Base-by-base conservation (phyloP, 176 grass and related monocot species). In the Dactylis glomerata region DNA sequence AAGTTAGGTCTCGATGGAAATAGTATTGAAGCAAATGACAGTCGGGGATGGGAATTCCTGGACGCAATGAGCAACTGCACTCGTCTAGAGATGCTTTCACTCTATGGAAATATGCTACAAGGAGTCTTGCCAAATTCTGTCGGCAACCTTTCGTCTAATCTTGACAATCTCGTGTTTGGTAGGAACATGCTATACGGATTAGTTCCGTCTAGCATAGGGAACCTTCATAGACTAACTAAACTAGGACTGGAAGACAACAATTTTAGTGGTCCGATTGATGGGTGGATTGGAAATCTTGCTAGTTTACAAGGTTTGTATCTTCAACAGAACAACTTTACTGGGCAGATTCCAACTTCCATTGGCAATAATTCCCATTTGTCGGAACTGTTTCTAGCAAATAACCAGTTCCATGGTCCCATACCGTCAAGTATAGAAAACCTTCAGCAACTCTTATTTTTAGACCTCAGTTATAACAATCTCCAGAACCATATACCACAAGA, bases 291-390 rank as follows among this genome's bases (percentile, higher is more conserved):
- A 17, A 80, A 67, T 20, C 24, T 92, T 16, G 19, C 11, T 24
- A 77, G 81, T 13, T 65, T 89, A 33, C 2, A 81, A 73, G 58
- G 15, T 51, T 69, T 92, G 6, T 10, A 31, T 59, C 27, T 92
- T 46, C 16, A 45, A 0, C 2, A 0, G 0, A 90, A 87, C 30
- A 79, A 14, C 16, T 81, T 90, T 23, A 73, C 6, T 1, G 84
- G 84, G 14, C 16, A 63, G 31, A 87, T 92, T 59, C 87, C 91
- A n/a, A 13, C 12, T 64, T 77, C 81, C 16, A 57, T 92, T 7
- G 68, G 87, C 17, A 92, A 92, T 58, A 13, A 82, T 26, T 72
- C 87, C n/a, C 27, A 82, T 42, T n/a, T 92, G 42, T 63, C 10
- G 10, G 15, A 67, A 46, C 51, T 92, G 1, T 8, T 6, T 56